Percentiles rank a stretch among this genome's conserved stretches.
phyloP scores from a whole-genome alignment of 768 basidiomycete species.

The Lentinula raphanica region DNA sequence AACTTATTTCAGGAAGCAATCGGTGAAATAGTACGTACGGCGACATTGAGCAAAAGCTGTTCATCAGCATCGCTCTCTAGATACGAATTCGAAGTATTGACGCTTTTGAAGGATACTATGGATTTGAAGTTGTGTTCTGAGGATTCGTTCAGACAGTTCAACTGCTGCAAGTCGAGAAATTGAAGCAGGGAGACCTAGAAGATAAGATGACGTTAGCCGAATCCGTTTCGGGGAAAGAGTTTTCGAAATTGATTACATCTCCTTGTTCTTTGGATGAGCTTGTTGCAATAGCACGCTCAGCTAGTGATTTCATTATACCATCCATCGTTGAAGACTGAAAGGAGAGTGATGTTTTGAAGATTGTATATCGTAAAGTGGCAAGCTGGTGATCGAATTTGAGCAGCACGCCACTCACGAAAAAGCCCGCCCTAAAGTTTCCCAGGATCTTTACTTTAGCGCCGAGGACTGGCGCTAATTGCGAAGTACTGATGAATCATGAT shows the following conservation, averaged over 20 bases:
- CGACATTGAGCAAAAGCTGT: constrained; percentile 62
- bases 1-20: not conserved
- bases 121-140: constrained; percentile 43
- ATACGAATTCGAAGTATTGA: constrained; percentile 39
- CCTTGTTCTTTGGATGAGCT: not conserved
- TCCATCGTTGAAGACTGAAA: not conserved
- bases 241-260: not conserved
- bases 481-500: no score
- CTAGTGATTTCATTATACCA: not conserved
- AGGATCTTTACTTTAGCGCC: no score
- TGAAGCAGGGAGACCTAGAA: constrained; percentile 50
- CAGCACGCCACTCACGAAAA: not conserved
- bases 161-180: constrained; percentile 52
- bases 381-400: not conserved
- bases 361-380: no score
- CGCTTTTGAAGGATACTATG: constrained; percentile 38
- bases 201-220: not conserved
- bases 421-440: not conserved
- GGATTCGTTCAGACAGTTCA: constrained; percentile 69
- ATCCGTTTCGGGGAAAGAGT: not conserved
- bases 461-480: no score
- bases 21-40: constrained; percentile 36
- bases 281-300: not conserved
- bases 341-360: no score
- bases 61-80: constrained; percentile 70